Evolutionary conservation across 225 moss, liverwort and hornwort genomes (phyloP).

Genomic region (Asterella californica): DNA sequence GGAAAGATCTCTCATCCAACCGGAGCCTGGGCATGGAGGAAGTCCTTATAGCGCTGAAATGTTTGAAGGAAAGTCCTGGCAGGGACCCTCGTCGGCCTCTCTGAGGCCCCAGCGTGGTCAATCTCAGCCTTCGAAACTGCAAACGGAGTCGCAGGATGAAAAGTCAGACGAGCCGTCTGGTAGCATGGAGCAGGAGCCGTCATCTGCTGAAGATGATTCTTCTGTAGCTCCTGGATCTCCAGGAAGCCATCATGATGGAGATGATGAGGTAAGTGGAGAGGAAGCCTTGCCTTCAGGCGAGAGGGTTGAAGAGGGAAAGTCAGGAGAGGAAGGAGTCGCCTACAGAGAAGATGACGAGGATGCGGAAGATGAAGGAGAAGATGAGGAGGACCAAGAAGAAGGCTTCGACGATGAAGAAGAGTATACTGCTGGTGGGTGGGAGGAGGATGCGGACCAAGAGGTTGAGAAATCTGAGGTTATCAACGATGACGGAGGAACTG

Average conservation of each 20-base stretch:
- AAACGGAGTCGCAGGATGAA: conserved; percentile 29
- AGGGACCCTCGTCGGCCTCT: conserved; percentile 47
- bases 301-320: conserved; percentile 18
- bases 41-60: conserved; percentile 15
- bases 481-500: conserved; percentile 8
- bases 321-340: conserved; percentile 42
- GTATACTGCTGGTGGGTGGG: conserved; percentile 43
- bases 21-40: conserved; percentile 33
- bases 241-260: conserved; percentile 19
- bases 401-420: conserved; percentile 42
- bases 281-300: conserved; percentile 6
- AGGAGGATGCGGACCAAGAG: conserved; percentile 34
- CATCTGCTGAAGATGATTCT: conserved; percentile 21
- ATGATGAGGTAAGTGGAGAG: conserved; percentile 24
- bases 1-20: conserved; percentile 38
- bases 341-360: conserved; percentile 75
- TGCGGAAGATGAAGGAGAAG: conserved; percentile 54
- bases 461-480: conserved; percentile 18
- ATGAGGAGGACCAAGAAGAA: conserved; percentile 52
- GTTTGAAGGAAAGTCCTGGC: conserved; percentile 47
- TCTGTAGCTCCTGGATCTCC: conserved; percentile 28
- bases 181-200: conserved; percentile 27
- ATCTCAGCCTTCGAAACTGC: conserved; percentile 18
- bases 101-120: conserved; percentile 45
- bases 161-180: conserved; percentile 27